Evolutionary conservation across 768 basidiomycete genomes (phyloP), one percentile per base, ranked within the genome.

Genomic region (Trametes cubensis): DNA sequence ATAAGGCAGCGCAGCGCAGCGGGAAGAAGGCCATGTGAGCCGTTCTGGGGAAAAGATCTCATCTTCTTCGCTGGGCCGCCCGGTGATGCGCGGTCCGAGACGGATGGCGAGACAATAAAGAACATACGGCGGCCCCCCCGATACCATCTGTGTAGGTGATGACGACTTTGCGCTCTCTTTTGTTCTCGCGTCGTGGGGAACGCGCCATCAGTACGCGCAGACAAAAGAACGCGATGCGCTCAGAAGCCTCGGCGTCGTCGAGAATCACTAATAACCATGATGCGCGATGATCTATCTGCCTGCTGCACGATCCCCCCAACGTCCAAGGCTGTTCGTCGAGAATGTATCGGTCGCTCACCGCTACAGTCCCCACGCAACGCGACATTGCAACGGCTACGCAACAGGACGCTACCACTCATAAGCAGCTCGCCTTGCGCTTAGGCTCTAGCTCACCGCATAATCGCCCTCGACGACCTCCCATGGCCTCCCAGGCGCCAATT

Each of bases 291-390:
- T 57, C 34, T 21, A 39, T 54, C 56, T 40, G 51, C 34, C 46
- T 30, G 50, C 46, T 50, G 34, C 54, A 50, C 52, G 45, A 45
- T 56, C 54, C 26, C 49, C 54, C 38, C 42, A 41, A 56, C 54
- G 41, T 50, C 47, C 25, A 55, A 57, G 50, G 47, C 44, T 54
- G 45, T 58, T 44, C 49, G 44, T 44, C n/a, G 30, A 41, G 28
- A 38, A 63, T 63, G 62, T 28, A n/a, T 52, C 62, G 40, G 47
- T 64, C 63, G 59, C 46, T 50, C 58, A 60, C 58, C 38, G 40
- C 63, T 53, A 60, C 63, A 50, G 57, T 64, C 38, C 40, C 58
- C 44, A 57, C 38, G 63, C 63, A 64, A 60, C 63, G 59, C 50
- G 44, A 40, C 62, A 14, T 30, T 48, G 53, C 62, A 23, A 51